Evolutionary conservation across 2,329 filamentous ascomycete genomes (phyloP).

Genomic region (Ascochyta koolunga): DNA sequence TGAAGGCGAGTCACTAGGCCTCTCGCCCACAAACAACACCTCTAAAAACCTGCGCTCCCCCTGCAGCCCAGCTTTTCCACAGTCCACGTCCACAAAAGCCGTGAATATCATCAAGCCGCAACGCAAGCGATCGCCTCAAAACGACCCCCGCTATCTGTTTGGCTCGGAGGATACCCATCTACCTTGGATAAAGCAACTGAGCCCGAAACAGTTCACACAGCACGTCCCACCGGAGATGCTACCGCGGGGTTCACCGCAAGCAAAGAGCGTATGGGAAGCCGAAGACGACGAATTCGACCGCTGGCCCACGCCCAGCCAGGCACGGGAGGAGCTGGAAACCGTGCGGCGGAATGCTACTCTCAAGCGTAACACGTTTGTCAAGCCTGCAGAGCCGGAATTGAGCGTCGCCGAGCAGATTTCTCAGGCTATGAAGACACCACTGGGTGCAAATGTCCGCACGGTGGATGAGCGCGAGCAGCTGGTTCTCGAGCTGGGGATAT

Average conservation of each 20-base stretch:
- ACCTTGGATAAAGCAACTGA: constrained; percentile 9
- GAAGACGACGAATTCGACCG: constrained; percentile 23
- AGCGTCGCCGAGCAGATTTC: constrained; percentile 3
- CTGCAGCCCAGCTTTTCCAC: neutral
- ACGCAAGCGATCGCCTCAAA: neutral
- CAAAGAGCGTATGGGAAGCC: constrained; percentile 19
- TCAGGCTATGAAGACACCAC: neutral
- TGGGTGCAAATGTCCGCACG: neutral
- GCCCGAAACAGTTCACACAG: constrained; percentile 6
- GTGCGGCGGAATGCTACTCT: constrained; percentile 6
- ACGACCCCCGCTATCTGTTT: constrained; percentile 5
- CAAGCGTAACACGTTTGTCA: constrained; percentile 4
- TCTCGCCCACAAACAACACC: neutral
- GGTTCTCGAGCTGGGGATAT: constrained; percentile 19
- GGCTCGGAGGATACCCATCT: constrained; percentile 9
- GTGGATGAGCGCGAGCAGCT: neutral
- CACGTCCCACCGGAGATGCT: neutral
- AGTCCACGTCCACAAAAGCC: neutral
- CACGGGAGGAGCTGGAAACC: constrained; percentile 1
- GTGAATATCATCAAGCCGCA: neutral
- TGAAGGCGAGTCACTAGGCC: neutral
- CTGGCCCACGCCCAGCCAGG: constrained; percentile 8
- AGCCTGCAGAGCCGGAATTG: neutral
- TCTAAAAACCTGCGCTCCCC: neutral
- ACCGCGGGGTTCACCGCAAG: neutral